Base-by-base conservation (phyloP, 164 flowering plant species). In the Vitis riparia region DNA sequence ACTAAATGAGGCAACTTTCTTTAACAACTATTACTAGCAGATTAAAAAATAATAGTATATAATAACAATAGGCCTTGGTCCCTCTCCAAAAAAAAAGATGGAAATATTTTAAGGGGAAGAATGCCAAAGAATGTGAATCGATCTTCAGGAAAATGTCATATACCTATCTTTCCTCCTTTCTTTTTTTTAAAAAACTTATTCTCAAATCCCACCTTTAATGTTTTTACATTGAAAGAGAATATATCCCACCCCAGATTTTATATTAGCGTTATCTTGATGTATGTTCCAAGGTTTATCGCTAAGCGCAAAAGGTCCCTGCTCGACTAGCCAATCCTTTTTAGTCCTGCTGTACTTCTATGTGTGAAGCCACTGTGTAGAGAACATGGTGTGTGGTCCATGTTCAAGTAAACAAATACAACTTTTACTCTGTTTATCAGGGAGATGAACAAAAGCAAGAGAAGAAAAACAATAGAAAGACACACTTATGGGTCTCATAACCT, bases 321-420 rank as follows among this genome's bases (percentile, higher is more conserved):
- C 12, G 8, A 61, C 0, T 19, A 56, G 30, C 68, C 71, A 61
- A 63, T 73, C 59, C 29, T 72, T 37, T 53, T 19, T 51, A 62
- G 30, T 51, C 63, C 51, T 29, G 51, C 48, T 30, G 67, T 68
- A 68, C 59, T 62, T 55, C 44, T 13, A 44, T 52, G 49, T 32
- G 32, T 75, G 77, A 60, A 60, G 11, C 19, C 37, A 69, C 59
- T 72, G 70, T 53, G 49, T 14, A 68, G 29, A 61, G 59, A 60
- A 72, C 71, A 72, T 65, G 74, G n/a, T n/a, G 12, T 66, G 80
- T 69, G 73, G 80, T 77, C 69, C 76, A 29, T 62, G 64, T 4
- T 68, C 3, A 53, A 37, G 3, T 51, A 19, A 47, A 73, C 13
- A 68, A 62, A 55, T 50, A 55, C 13, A 53, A 44, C 59, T 23